Conservation (phyloP, 352 stramenopile species). For the Pythium sukuiense region DNA sequence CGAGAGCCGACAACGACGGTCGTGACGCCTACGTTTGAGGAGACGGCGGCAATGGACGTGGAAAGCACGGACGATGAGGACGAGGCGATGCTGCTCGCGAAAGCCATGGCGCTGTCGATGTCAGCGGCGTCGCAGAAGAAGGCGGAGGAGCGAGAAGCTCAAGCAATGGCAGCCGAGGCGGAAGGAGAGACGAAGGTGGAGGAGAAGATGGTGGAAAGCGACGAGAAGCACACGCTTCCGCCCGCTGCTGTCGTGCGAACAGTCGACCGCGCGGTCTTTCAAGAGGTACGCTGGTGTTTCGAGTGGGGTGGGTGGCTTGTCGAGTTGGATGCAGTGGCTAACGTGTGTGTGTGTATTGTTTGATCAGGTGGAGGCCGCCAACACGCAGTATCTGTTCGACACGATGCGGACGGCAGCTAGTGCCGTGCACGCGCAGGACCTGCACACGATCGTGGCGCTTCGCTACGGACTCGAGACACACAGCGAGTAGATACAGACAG, state of each 20-base stretch:
- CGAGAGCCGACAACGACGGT: not conserved
- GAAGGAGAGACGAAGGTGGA: slow-evolving; percentile 39
- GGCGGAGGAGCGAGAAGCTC: slow-evolving; percentile 26
- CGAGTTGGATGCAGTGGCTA: not conserved
- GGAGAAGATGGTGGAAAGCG: slow-evolving; percentile 8
- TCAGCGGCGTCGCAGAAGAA: slow-evolving; percentile 62
- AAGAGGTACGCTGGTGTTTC: slow-evolving; percentile 41
- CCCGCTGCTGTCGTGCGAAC: not conserved
- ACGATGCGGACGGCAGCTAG: slow-evolving; percentile 51
- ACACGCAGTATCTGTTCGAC: slow-evolving; percentile 56
- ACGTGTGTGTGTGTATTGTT: slow-evolving; percentile 17
- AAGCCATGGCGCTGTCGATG: slow-evolving; percentile 89
- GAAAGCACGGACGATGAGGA: slow-evolving; percentile 44
- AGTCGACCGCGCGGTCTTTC: slow-evolving; percentile 51
- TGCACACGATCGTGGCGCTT: slow-evolving; percentile 61
- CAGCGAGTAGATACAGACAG: slow-evolving; percentile 1
- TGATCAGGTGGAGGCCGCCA: slow-evolving; percentile 65
- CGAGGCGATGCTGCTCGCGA: slow-evolving; percentile 84
- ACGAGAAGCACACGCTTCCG: not conserved
- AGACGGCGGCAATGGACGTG: slow-evolving; percentile 30
- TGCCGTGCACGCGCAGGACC: slow-evolving; percentile 55
- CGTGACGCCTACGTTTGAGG: not conserved
- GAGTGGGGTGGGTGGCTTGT: not conserved
- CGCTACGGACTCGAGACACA: slow-evolving; percentile 36
- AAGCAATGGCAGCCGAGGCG: slow-evolving; percentile 27